phyloP scores from a whole-genome alignment of 2,329 filamentous ascomycete species.

The Penicillium sp. region DNA sequence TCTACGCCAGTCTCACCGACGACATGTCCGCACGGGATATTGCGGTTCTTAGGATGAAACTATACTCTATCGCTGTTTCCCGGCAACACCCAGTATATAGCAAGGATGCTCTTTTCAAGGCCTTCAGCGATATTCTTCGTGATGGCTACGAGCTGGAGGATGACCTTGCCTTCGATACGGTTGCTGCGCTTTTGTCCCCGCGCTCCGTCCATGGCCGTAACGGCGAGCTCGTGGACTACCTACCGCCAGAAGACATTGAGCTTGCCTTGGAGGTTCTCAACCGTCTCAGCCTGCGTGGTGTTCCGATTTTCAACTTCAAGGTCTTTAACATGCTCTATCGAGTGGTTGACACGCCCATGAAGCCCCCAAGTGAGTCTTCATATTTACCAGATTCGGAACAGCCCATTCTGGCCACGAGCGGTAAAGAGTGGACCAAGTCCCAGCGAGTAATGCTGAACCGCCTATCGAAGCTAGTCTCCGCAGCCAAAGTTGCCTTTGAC shows the following conservation, averaged over 20 bases:
- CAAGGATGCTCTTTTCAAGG: slow-evolving; percentile 39
- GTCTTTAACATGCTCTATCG: slow-evolving; percentile 55
- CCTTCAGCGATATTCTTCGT: slow-evolving; percentile 44
- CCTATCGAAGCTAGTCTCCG: slow-evolving; percentile 39
- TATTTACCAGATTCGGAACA: neutral
- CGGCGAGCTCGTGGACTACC: slow-evolving; percentile 19
- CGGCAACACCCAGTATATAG: slow-evolving; percentile 49
- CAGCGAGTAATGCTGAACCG: slow-evolving; percentile 30
- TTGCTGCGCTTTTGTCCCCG: slow-evolving; percentile 46
- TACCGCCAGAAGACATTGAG: slow-evolving; percentile 39
- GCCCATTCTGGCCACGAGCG: slow-evolving; percentile 1
- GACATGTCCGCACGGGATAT: slow-evolving; percentile 37
- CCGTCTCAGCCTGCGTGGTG: slow-evolving; percentile 49
- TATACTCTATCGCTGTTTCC: slow-evolving; percentile 47
- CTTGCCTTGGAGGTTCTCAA: slow-evolving; percentile 51
- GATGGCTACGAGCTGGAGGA: slow-evolving; percentile 45
- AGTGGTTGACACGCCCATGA: slow-evolving; percentile 45
- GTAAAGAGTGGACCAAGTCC: slow-evolving; percentile 20
- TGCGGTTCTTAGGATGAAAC: slow-evolving; percentile 42
- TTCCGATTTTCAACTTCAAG: slow-evolving; percentile 51
- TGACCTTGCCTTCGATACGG: slow-evolving; percentile 42
- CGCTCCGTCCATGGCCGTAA: slow-evolving; percentile 19
- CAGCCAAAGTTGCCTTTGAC: slow-evolving; percentile 38
- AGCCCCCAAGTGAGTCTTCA: slow-evolving; percentile 45
- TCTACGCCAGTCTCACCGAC: slow-evolving; percentile 42